Evolutionary conservation across 257 asterid genomes (phyloP), one percentile per base, ranked within the genome.

Genomic region (Nicotiana noctiflora): DNA sequence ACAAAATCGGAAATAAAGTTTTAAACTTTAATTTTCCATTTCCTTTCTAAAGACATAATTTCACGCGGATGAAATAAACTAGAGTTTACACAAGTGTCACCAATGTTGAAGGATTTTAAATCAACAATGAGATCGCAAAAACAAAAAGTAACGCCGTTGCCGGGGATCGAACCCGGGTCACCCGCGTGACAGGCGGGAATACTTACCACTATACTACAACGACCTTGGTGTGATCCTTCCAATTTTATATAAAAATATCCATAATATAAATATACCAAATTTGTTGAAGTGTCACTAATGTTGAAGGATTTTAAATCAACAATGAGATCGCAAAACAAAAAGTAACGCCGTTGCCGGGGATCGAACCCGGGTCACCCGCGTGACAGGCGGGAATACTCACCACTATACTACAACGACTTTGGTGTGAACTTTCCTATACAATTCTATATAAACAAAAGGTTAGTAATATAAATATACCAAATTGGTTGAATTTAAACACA

Each of bases 331-430:
- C n/a, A n/a, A n/a, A n/a, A n/a, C n/a, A n/a, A n/a, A n/a, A n/a
- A n/a, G n/a, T n/a, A n/a, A n/a, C n/a, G n/a, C n/a, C n/a, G n/a
- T 25, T 25, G 27, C 27, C 27, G 1, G 27, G 27, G 97, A 93
- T 90, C 94, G 96, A 94, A 93, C 97, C 96, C 93, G 95, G 96
- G 98, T 94, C 95, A 83, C 94, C 95, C 93, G 95, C 93, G 96
- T 91, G 93, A 91, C 98, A 94, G 97, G 98, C 92, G 91, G 95
- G 94, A 86, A 90, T 94, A 91, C 98, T 93, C 14, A 93, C 96
- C 97, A 90, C 98, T 94, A 91, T 90, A 90, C 94, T 93, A 93
- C 98, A 93, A 90, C 93, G 88, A 88, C 90, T 12, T 68, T 11
- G 10, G 14, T 84, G 62, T 14, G 4, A 1, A 0, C 3, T 4